These are phyloP conservation scores for Termitomyces sp. DNA, from an alignment of 768 basidiomycete genomes.

Conservation along the genomic window DNA sequence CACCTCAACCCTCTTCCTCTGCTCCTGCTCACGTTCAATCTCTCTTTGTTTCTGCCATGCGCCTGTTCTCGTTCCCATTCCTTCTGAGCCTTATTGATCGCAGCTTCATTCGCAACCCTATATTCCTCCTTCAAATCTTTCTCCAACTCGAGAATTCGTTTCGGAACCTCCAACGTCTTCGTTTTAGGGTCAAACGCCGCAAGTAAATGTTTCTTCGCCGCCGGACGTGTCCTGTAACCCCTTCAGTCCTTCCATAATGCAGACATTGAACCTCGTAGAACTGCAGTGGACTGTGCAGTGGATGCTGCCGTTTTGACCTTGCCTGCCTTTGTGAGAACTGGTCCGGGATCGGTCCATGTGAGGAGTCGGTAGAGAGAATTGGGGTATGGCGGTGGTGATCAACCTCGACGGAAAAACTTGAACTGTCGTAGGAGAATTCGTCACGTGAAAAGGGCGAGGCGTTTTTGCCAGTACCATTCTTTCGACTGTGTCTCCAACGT, in stretches of 20 bases:
- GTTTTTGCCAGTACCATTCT: constrained; percentile 13
- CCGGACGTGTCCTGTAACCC: constrained; percentile 19
- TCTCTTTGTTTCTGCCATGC: background rate
- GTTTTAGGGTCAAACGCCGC: constrained; percentile 14
- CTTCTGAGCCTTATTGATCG: constrained; percentile 9
- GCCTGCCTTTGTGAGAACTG: constrained; percentile 23
- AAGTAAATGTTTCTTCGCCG: constrained; percentile 24
- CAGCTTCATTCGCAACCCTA: constrained; percentile 14
- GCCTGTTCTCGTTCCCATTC: constrained; percentile 5
- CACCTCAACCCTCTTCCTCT: constrained; percentile 6
- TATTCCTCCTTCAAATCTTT: constrained; percentile 19
- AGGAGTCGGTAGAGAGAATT: constrained; percentile 18
- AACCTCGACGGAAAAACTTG: constrained; percentile 16
- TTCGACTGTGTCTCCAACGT: constrained; percentile 13
- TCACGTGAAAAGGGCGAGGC: constrained; percentile 14
- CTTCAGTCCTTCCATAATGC: constrained; percentile 25
- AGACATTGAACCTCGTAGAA: constrained; percentile 24
- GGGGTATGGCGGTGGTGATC: constrained; percentile 13
- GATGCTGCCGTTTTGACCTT: constrained; percentile 21
- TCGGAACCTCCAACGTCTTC: constrained; percentile 17
- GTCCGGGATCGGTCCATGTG: constrained; percentile 20
- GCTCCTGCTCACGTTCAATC: background rate
- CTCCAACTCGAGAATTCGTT: constrained; percentile 18
- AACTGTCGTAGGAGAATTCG: constrained; percentile 16
- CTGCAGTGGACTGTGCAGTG: constrained; percentile 15